Evolutionary conservation across 2,329 filamentous ascomycete species (phyloP).

Genomic region (Trichoderma lentiforme): DNA sequence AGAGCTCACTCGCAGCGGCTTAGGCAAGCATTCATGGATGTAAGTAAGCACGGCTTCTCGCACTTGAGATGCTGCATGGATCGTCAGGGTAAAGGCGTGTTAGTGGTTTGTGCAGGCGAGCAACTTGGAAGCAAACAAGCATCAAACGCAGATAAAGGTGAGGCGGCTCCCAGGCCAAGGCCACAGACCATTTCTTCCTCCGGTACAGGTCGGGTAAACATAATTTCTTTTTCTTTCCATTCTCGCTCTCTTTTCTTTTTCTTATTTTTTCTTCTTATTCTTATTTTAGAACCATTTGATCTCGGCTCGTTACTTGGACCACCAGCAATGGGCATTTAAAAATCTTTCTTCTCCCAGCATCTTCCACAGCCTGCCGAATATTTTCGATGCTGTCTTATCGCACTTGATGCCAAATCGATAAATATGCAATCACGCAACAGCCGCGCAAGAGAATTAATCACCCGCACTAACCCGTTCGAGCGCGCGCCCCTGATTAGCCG

Average conservation of each 20-base stretch:
- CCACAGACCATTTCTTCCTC: neutral
- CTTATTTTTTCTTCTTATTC: neutral
- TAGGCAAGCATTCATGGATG: neutral
- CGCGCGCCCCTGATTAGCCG: constrained; percentile 19
- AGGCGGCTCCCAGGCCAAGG: constrained; percentile 2
- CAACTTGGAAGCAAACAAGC: neutral
- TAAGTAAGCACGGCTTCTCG: neutral
- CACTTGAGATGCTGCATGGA: constrained; percentile 5
- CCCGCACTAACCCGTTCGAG: constrained; percentile 19
- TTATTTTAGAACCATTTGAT: neutral
- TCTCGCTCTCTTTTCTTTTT: neutral
- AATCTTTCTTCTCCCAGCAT: neutral
- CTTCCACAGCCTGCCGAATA: neutral
- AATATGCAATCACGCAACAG: constrained; percentile 4
- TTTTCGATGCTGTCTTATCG: neutral
- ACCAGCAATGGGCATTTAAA: neutral
- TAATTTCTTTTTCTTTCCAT: neutral
- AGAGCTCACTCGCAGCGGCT: constrained; percentile 1
- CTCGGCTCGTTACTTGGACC: neutral
- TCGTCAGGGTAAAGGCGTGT: neutral
- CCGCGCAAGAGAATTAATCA: neutral
- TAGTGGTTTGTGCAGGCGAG: neutral
- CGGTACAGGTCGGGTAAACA: neutral
- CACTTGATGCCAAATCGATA: neutral
- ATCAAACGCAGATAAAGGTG: constrained; percentile 9